A percentile compares a stretch with the other conserved stretches of the same genome.
Conservation (phyloP, 1,284 basidiomycete genomes). For the Schizopora paradoxa region DNA sequence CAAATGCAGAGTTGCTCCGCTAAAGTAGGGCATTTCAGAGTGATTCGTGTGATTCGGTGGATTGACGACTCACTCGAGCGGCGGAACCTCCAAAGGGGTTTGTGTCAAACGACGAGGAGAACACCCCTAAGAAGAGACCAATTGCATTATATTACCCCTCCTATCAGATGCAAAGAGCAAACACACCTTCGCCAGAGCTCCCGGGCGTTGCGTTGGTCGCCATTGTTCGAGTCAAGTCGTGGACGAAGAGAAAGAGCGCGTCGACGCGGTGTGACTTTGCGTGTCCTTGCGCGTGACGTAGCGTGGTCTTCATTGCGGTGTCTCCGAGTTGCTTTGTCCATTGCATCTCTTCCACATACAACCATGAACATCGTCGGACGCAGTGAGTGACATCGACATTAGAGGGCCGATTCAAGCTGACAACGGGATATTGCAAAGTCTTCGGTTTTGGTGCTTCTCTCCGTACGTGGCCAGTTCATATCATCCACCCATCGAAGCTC, state of each 20-base stretch:
- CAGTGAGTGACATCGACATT: slow-evolving; percentile 46
- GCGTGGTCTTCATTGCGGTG: neutral
- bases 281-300: slow-evolving; percentile 16
- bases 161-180: too few relatives aligned
- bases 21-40: neutral
- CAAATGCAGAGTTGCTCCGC: slow-evolving; percentile 3
- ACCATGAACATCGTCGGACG: slow-evolving; percentile 79
- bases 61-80: slow-evolving; percentile 1
- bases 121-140: slow-evolving; percentile 1
- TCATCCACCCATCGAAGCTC: slow-evolving; percentile 13
- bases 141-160: too few relatives aligned
- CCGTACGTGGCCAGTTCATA: slow-evolving; percentile 49
- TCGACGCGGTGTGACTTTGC: slow-evolving; percentile 2
- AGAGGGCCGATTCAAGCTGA: slow-evolving; percentile 11
- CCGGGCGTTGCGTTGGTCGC: neutral
- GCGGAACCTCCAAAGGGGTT: slow-evolving; percentile 6
- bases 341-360: slow-evolving; percentile 20
- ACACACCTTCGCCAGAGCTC: neutral
- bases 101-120: slow-evolving; percentile 8
- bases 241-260: neutral
- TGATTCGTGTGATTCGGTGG: neutral
- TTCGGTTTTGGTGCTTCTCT: slow-evolving; percentile 69
- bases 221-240: slow-evolving; percentile 10
- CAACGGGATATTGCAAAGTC: slow-evolving; percentile 53
- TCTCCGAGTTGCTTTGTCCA: slow-evolving; percentile 15